Evolutionary conservation across 1,139 yeast species (phyloP), one percentile per base, ranked within the genome.

Genomic region (Saccharomyces hybrid): DNA sequence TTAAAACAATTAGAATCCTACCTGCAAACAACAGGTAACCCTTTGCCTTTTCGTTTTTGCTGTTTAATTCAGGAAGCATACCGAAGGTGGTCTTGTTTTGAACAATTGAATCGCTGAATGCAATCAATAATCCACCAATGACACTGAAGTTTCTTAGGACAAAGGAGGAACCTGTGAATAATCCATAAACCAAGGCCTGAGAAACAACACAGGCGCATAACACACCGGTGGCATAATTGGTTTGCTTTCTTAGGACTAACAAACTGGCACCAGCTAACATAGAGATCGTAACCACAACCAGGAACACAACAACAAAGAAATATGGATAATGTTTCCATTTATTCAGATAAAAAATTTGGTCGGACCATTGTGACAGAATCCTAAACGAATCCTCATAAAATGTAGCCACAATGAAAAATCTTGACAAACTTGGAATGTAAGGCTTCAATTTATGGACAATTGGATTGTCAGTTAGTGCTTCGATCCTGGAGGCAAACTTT

Each of bases 361-460:
- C 96, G 32, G 79, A 72, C 98, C 98, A 93, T 72, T 91, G 98
- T 14, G 90, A 76, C 56, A 84, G 67, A 64, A 93, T 88, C 70
- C 99, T 80, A 56, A 86, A 70, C 1, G 96, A 83, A 68, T 93
- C 99, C 71, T 93, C 99, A 64, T 84, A 82, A 69, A 91, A 93
- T 1, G 99, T 93, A 52, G 96, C 96, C 57, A 93, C 96, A 61
- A 93, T 90, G 64, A 91, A 81, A 58, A 88, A 84, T 56, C 99
- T 79, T 29, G 97, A 98, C 61, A 93, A 80, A 26, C 85, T 83
- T 13, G 98, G 98, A 34, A 85, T 84, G 61, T 82, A 84, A 0
- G 93, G 93, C 68, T 79, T 85, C 53, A 84, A 67, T 51, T 57
- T 64, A 47, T 60, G 65, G 28, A 72, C 62, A 16, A 62, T 52